Evolutionary conservation across 768 basidiomycete species (phyloP), one percentile per base, ranked within the genome.

Genomic region (Hericium coralloides): DNA sequence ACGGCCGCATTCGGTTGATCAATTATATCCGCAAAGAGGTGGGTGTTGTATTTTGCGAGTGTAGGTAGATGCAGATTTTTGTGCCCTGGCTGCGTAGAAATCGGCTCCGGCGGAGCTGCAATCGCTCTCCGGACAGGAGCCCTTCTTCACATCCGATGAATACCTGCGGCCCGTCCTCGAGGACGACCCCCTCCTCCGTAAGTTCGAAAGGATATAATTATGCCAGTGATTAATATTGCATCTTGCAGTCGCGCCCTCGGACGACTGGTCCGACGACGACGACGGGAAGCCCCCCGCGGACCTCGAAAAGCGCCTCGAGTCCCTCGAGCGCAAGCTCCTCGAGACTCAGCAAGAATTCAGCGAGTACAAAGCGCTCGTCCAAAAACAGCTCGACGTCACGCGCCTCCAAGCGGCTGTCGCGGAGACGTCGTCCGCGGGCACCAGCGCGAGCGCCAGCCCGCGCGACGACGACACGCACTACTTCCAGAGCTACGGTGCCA

Each of bases 401-500:
- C 68, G 63, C 56, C 65, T 83, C 31, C 63, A 75, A 5, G 79
- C 80, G 20, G 74, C 72, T 17, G 58, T 76, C 1, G 69, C 73
- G 10, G 76, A 76, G 25, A 49, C 59, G 58, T 68, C 36, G 8
- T 59, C 49, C 14, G 56, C 65, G 12, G 55, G 63, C n/a, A 5
- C 26, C 5, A 31, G 56, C 12, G 61, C 69, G 64, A 58, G 48
- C 63, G 45, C 55, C 59, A 55, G 61, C 65, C 14, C 38, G 25
- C 72, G 88, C 38, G 93, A 97, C 63, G 91, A 97, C 59, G 95
- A 98, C 68, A 81, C 89, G 0, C 92, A 97, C 66, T 98, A 98
- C 70, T 98, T 97, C 70, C 78, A 89, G 55, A 90, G 88, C 58
- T 98, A 98, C 64, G 87, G 79, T 23, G 84, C 83, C 59, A 95